Percentiles rank a stretch among this genome's conserved stretches.
Conservation (phyloP, 1,284 basidiomycete species). For the Ceratorhiza oryzae-sativae region DNA sequence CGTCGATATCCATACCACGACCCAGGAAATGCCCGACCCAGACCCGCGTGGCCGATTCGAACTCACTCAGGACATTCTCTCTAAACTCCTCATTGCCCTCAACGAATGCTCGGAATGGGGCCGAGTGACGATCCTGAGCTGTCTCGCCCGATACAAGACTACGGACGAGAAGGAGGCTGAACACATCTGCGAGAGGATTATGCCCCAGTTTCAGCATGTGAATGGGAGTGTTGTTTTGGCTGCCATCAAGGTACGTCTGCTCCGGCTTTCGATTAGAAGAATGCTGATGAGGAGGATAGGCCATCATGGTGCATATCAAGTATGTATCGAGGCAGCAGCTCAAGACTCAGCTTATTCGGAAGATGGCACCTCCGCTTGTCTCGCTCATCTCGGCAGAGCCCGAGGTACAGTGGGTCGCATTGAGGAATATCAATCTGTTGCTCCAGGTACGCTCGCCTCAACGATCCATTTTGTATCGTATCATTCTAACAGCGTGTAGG, state of each 20-base stretch:
- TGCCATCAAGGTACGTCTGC: constrained; percentile 79
- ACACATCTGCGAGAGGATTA: constrained; percentile 97
- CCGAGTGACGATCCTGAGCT: constrained; percentile 89
- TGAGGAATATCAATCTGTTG: constrained; percentile 95
- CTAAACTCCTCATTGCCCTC: constrained; percentile 91
- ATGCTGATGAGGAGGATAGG: constrained; percentile 56
- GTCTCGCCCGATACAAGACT: constrained; percentile 83
- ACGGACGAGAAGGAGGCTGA: constrained; percentile 93
- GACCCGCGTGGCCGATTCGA: constrained; percentile 73
- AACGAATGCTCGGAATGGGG: constrained; percentile 99
- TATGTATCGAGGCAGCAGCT: constrained; percentile 85
- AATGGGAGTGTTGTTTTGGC: constrained; percentile 95
- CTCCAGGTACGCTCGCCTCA: constrained; percentile 77
- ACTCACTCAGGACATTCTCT: constrained; percentile 83
- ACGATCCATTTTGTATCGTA: background rate
- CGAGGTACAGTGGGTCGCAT: constrained; percentile 93
- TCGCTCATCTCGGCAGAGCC: constrained; percentile 65
- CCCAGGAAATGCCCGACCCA: constrained; percentile 50
- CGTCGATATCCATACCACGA: constrained; percentile 85
- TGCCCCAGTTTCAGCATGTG: constrained; percentile 97
- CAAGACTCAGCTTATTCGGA: constrained; percentile 84
- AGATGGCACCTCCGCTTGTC: constrained; percentile 96
- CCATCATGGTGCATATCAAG: constrained; percentile 97
- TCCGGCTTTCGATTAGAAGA: background rate
- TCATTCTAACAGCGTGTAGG: background rate